phyloP scores from a whole-genome alignment of 169 alveolate genomes.

The Plasmodium yoelii region DNA sequence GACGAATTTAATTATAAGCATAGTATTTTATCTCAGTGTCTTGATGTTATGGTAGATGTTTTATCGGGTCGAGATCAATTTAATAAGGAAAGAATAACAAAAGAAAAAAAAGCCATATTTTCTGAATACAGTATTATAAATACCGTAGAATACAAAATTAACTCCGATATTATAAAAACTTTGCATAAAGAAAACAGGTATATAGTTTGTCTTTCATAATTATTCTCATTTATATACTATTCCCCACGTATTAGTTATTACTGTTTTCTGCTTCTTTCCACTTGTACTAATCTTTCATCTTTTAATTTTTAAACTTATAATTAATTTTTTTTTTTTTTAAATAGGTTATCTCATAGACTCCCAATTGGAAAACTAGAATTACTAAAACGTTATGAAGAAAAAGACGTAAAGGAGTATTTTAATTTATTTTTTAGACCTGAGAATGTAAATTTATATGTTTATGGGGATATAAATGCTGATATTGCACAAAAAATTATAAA shows the following conservation, averaged over 20 bases:
- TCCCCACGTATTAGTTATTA: background rate
- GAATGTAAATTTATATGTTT: slow-evolving; percentile 78
- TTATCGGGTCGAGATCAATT: slow-evolving; percentile 83
- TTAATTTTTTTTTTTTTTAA: background rate
- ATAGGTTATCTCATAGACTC: slow-evolving; percentile 58
- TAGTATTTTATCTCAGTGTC: slow-evolving; percentile 58
- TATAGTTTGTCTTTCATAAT: background rate
- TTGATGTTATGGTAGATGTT: slow-evolving; percentile 72
- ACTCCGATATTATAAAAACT: slow-evolving; percentile 85
- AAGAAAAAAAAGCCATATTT: slow-evolving; percentile 88
- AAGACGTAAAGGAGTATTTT: slow-evolving; percentile 58
- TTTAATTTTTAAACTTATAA: background rate
- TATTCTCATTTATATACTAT: background rate
- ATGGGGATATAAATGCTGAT: slow-evolving; percentile 80
- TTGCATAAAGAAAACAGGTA: slow-evolving; percentile 88
- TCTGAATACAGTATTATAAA: slow-evolving; percentile 89
- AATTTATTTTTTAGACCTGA: slow-evolving; percentile 76
- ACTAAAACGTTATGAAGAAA: slow-evolving; percentile 55
- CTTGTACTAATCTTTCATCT: background rate
- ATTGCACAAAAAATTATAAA: slow-evolving; percentile 41
- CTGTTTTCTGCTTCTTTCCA: background rate
- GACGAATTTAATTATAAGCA: slow-evolving; percentile 76
- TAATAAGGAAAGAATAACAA: slow-evolving; percentile 83
- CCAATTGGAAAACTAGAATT: slow-evolving; percentile 67
- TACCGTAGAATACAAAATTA: slow-evolving; percentile 87